Evolutionary conservation across 805 yeast genomes (phyloP).

Genomic region (Kodamaea lidongshanica): DNA sequence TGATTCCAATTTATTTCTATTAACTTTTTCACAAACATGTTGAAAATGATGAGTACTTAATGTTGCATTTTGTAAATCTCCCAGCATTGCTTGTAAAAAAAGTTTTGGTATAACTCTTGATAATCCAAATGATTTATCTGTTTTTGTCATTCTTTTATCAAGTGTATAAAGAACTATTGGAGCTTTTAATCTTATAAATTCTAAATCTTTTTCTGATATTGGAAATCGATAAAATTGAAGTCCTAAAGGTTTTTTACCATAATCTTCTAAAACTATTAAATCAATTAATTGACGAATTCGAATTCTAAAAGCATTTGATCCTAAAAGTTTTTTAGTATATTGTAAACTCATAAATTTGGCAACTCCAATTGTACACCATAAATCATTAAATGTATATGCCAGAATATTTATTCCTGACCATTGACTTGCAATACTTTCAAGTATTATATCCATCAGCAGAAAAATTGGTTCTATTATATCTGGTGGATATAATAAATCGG

Average conservation of each 20-base stretch:
- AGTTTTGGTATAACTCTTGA: conserved; percentile 87
- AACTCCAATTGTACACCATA: conserved; percentile 88
- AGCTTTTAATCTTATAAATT: conserved; percentile 70
- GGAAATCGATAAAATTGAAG: conserved; percentile 63
- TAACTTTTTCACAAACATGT: conserved; percentile 91
- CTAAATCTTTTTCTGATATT: conserved; percentile 51
- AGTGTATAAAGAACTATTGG: conserved; percentile 80
- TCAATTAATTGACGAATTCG: conserved; percentile 61
- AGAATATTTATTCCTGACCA: conserved; percentile 92
- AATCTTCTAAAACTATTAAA: conserved; percentile 62
- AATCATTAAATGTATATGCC: conserved; percentile 69
- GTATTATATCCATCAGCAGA: conserved; percentile 57
- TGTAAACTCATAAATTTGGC: conserved; percentile 76
- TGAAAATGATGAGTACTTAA: conserved; percentile 81
- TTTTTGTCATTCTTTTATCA: conserved; percentile 90
- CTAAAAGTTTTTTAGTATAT: conserved; percentile 67
- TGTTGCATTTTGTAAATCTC: conserved; percentile 74
- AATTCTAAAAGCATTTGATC: conserved; percentile 74
- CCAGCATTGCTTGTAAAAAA: conserved; percentile 91
- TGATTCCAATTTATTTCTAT: conserved; percentile 70
- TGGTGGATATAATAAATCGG: conserved; percentile 63
- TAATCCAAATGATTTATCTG: conserved; percentile 89
- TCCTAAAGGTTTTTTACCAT: conserved; percentile 78
- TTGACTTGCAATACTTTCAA: conserved; percentile 73
- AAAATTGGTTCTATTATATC: conserved; percentile 74